These are phyloP conservation scores for Xylaria sp. DNA, from an alignment of 2,329 filamentous ascomycete species.

Conservation along the genomic window DNA sequence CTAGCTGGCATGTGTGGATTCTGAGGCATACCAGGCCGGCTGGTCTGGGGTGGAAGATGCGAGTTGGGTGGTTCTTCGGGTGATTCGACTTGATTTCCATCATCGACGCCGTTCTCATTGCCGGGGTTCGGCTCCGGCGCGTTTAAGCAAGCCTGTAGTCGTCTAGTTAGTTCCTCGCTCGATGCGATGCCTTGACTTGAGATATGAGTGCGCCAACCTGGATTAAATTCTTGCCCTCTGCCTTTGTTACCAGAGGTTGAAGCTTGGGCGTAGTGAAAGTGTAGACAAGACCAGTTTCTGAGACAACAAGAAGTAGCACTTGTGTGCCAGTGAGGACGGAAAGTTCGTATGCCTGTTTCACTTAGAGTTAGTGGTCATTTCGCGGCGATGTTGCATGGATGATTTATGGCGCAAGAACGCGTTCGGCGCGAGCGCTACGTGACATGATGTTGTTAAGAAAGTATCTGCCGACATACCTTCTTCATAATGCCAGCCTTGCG, in stretches of 20 bases:
- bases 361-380: conserved; percentile 40
- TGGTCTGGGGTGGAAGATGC: conserved; percentile 76
- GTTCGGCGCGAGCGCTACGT: conserved; percentile 38
- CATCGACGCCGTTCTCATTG: conserved; percentile 83
- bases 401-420: conserved; percentile 23
- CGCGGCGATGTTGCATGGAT: conserved; percentile 26
- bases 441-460: conserved; percentile 22
- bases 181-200: conserved; percentile 11
- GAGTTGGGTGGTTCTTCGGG: conserved; percentile 87
- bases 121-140: conserved; percentile 88
- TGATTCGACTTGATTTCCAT: conserved; percentile 82
- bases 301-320: conserved; percentile 94
- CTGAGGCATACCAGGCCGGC: conserved; percentile 73
- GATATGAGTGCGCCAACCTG: conserved; percentile 71
- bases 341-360: conserved; percentile 86
- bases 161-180: conserved; percentile 49
- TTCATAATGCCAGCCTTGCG: conserved; percentile 99
- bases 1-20: conserved; percentile 70
- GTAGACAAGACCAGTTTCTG: conserved; percentile 96
- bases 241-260: conserved; percentile 96
- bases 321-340: conserved; percentile 98
- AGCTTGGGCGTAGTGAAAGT: conserved; percentile 99
- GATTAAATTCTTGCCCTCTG: conserved; percentile 98
- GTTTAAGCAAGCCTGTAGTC: conserved; percentile 86
- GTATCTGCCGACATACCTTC: conserved; percentile 75